A percentile compares a stretch with the other conserved stretches of the same genome.
phyloP scores from a whole-genome alignment of 148 eudicot species.

The Silene uniflora region DNA sequence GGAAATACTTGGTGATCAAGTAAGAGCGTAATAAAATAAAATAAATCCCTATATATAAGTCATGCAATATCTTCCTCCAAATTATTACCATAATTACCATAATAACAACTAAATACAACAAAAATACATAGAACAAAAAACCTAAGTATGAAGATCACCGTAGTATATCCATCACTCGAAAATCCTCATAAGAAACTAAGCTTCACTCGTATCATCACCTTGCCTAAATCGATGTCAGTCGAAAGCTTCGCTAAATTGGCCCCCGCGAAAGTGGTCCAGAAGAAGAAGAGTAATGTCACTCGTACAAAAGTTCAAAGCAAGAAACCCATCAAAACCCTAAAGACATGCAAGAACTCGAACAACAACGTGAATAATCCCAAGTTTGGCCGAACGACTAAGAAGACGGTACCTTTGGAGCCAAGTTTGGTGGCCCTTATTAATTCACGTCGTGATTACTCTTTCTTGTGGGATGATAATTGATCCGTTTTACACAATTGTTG shows the following conservation, averaged over 20 bases:
- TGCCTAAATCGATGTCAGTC: not conserved
- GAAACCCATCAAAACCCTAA: no score
- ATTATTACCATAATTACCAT: not conserved
- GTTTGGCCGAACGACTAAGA: no score
- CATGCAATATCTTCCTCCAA: not conserved
- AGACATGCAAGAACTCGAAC: no score
- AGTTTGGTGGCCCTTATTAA: not conserved
- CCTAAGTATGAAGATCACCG: not conserved
- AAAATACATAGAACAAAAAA: no score
- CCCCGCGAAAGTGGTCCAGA: not conserved
- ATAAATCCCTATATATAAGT: not conserved
- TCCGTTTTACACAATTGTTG: not conserved
- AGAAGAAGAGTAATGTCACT: no score
- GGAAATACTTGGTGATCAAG: not conserved
- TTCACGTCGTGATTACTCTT: conserved; percentile 1
- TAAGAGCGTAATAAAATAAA: no score
- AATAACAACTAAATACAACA: not conserved
- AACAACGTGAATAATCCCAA: no score
- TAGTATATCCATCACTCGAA: not conserved
- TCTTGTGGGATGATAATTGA: not conserved
- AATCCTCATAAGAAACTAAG: not conserved
- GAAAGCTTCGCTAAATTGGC: not conserved
- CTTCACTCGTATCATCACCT: not conserved
- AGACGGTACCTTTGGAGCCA: not conserved
- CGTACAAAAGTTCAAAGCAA: no score